Base-by-base conservation (phyloP, 176 grass and related monocot species). In the Triticum turgidum region DNA sequence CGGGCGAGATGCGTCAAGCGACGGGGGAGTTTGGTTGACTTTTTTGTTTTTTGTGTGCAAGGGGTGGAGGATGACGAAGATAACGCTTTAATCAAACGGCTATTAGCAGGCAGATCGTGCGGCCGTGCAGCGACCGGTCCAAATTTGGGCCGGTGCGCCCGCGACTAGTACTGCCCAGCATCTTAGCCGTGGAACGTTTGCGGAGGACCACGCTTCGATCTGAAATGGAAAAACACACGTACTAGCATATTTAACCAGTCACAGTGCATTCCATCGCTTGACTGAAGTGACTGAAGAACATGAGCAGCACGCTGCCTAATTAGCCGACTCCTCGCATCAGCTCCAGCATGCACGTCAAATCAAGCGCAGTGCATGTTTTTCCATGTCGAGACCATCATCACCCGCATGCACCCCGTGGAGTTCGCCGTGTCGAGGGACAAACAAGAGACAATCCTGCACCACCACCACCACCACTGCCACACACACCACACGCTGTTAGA, bases 281-380 rank as follows among this genome's bases (percentile, higher is more conserved):
- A 30, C 7, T 34, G 80, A 3, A 65, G n/a, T 64, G 37, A 41
- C 21, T n/a, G n/a, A 22, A 64, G 65, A 68, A 88, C 39, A 84
- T 73, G 75, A 14, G 77, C 39, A 65, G 62, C 0, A 59, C 17
- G 22, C 5, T 30, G 67, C 37, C 3, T 61, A 21, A 42, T 22
- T 67, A 33, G 61, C 61, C 5, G 71, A 37, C n/a, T 86, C n/a
- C 39, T 79, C 82, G 30, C 82, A 66, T 89, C 82, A 85, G 67
- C 67, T 80, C 76, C 87, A 80, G 82, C 67, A 30, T 17, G 29
- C 81, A 3, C 5, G 74, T 84, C 81, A 64, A 64, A 47, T 88
- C 62, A 17, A 44, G 29, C 62, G 5, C 58, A 11, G 15, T 24
- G 20, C 9, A 6, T 11, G 75, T 25, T 69, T 7, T 27, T 78